Evolutionary conservation across 2,329 filamentous ascomycete genomes (phyloP).

Genomic region (Microcyclospora tardicrescens): DNA sequence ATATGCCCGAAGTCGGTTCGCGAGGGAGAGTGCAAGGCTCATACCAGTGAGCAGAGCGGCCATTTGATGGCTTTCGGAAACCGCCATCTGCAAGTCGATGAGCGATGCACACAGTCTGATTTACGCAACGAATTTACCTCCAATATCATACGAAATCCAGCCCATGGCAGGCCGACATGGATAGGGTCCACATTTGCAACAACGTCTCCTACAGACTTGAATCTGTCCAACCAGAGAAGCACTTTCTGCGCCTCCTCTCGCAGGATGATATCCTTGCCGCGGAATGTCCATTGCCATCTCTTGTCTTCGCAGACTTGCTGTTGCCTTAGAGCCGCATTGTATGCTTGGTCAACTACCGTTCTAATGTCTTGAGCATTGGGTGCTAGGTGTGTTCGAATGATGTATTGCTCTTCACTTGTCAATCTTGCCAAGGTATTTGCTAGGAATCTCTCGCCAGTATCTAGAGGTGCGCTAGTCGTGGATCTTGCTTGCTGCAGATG

Average conservation of each 20-base stretch:
- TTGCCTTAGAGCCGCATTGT: not conserved
- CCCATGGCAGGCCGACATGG: conserved; percentile 24
- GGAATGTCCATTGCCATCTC: conserved; percentile 2
- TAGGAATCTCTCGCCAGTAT: too few species aligned
- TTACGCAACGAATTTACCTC: too few species aligned
- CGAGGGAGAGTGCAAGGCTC: conserved; percentile 1
- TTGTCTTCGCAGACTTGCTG: conserved; percentile 1
- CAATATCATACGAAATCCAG: conserved; percentile 21
- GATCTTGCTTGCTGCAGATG: too few species aligned
- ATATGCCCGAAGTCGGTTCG: conserved; percentile 5
- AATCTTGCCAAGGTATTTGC: too few species aligned
- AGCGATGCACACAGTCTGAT: too few species aligned
- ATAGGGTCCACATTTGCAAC: conserved; percentile 21
- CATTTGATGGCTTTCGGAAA: conserved; percentile 1
- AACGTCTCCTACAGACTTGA: conserved; percentile 21
- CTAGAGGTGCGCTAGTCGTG: too few species aligned
- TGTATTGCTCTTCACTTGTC: too few species aligned
- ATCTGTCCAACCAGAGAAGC: conserved; percentile 15
- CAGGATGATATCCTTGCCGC: not conserved
- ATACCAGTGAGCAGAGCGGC: conserved; percentile 1
- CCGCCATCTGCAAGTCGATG: conserved; percentile 1
- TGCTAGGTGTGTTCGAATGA: too few species aligned
- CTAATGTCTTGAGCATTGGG: too few species aligned
- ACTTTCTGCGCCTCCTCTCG: conserved; percentile 21
- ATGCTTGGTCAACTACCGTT: not conserved